Base-by-base conservation (phyloP, 768 basidiomycete genomes). In the Kwoniella dejecticola region DNA sequence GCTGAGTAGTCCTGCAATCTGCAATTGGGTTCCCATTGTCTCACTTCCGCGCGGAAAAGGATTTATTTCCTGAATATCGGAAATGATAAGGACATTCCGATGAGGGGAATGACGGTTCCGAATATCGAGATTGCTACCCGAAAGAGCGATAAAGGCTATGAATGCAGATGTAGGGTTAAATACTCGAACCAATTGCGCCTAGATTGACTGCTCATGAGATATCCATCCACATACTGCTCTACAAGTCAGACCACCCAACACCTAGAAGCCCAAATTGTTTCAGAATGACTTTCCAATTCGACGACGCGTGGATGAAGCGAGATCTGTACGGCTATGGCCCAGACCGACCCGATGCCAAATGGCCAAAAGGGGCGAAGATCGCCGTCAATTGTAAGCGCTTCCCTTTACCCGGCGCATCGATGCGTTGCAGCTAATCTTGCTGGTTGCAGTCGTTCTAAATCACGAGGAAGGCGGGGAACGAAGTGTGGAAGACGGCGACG, bases 281-380 rank as follows among this genome's bases (percentile, higher is more conserved):
- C 15, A 44, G 7, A 4, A 60, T 41, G 58, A 30, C 29, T 47
- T 26, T 31, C 26, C 23, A 59, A 59, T 59, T 41, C 48, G 65
- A 62, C 36, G 49, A 44, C 30, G 44, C 55, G 3, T 66, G 65
- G 65, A 66, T 66, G 60, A 55, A 66, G 30, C 50, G 66, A 26
- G 66, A 67, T 41, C 48, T 67, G 1, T 33, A 36, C 50, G 74
- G 74, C 27, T 75, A 75, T 40, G 74, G 74, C 4, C 60, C 60
- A 13, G 57, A 67, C 29, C 62, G 54, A 15, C 74, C 71, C 0
- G 60, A 69, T 49, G 60, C 66, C 19, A 63, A 69, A 31, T 73
- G 71, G 74, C 74, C 74, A 1, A 63, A 62, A 3, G 60, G 66
- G 0, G 66, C 65, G 8, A 71, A 73, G 50, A 69, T 75, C 52